A percentile compares a stretch with the other conserved stretches of the same genome.
Conservation (phyloP, 1,139 yeast genomes). For the Pichia sp. region DNA sequence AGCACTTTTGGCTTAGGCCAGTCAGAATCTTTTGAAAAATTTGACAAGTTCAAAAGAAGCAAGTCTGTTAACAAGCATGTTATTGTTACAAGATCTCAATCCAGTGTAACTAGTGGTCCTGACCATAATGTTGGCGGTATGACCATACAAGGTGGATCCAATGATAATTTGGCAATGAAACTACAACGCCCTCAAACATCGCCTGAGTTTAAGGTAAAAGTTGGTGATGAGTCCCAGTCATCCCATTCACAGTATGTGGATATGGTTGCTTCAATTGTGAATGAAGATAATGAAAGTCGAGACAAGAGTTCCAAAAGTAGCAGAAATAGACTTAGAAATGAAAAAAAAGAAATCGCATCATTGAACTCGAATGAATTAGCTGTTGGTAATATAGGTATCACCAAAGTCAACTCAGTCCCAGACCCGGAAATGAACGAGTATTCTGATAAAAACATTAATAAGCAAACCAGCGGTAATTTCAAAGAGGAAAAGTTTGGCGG, state of each 20-base stretch:
- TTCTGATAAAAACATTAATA: neutral
- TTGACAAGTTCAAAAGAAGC: constrained; percentile 12
- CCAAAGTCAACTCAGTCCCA: constrained; percentile 6
- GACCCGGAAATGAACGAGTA: neutral
- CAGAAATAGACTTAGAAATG: neutral
- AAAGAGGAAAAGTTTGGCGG: neutral
- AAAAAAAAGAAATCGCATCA: neutral
- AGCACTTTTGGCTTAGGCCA: constrained; percentile 16
- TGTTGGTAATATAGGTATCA: constrained; percentile 19
- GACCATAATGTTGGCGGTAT: neutral
- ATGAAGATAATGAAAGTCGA: constrained; percentile 20
- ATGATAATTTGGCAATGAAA: neutral
- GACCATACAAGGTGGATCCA: neutral
- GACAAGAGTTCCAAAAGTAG: neutral
- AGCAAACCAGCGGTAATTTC: neutral
- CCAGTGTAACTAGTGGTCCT: neutral
- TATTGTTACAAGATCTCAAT: constrained; percentile 7
- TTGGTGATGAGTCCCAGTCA: neutral
- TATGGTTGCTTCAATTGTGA: constrained; percentile 36
- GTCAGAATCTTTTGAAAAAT: constrained; percentile 15
- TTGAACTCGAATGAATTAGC: neutral
- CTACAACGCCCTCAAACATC: constrained; percentile 9
- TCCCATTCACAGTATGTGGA: constrained; percentile 21
- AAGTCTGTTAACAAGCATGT: constrained; percentile 5
- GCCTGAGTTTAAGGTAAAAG: constrained; percentile 1